A percentile compares a stretch with the other conserved stretches of the same genome.
Evolutionary conservation across 1,284 basidiomycete species (phyloP).

Genomic region (Mixia osmundae): DNA sequence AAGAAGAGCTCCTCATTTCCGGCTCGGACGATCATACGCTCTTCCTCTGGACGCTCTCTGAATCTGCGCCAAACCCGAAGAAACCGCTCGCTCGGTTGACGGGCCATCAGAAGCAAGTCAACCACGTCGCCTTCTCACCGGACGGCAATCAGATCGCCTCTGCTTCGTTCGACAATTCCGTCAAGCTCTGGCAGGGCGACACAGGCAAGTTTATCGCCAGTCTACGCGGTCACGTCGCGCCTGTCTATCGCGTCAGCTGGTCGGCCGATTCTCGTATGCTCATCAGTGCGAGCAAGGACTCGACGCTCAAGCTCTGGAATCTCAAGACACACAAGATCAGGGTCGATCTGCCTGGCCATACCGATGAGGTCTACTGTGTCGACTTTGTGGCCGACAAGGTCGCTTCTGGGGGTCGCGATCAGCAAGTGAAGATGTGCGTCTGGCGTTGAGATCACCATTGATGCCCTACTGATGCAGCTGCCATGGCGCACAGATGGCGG

Average conservation of each 20-base stretch:
- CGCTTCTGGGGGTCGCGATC: conserved; percentile 63
- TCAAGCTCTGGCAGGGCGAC: conserved; percentile 79
- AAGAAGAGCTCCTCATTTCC: conserved; percentile 66
- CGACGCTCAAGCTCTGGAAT: conserved; percentile 92
- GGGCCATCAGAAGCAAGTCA: conserved; percentile 86
- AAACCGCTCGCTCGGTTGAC: conserved; percentile 74
- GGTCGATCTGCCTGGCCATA: conserved; percentile 80
- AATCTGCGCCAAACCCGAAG: conserved; percentile 28
- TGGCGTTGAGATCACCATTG: not conserved
- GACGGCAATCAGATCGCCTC: conserved; percentile 79
- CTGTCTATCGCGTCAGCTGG: conserved; percentile 87
- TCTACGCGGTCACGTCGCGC: conserved; percentile 74
- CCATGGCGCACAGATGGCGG: too few species aligned
- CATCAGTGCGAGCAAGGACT: conserved; percentile 84
- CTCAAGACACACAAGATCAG: conserved; percentile 83
- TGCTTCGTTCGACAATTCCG: conserved; percentile 74
- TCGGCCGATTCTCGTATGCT: conserved; percentile 77
- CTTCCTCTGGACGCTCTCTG: conserved; percentile 51
- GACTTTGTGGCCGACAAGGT: conserved; percentile 96
- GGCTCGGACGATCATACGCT: conserved; percentile 89
- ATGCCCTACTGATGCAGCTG: too few species aligned
- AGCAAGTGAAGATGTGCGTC: conserved; percentile 33
- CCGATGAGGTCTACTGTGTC: conserved; percentile 95
- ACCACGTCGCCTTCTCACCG: conserved; percentile 85
- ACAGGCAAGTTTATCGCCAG: conserved; percentile 85